Evolutionary conservation across 2,329 filamentous ascomycete genomes (phyloP), one percentile per base, ranked within the genome.

Genomic region (Berkeleyomyces rouxiae): DNA sequence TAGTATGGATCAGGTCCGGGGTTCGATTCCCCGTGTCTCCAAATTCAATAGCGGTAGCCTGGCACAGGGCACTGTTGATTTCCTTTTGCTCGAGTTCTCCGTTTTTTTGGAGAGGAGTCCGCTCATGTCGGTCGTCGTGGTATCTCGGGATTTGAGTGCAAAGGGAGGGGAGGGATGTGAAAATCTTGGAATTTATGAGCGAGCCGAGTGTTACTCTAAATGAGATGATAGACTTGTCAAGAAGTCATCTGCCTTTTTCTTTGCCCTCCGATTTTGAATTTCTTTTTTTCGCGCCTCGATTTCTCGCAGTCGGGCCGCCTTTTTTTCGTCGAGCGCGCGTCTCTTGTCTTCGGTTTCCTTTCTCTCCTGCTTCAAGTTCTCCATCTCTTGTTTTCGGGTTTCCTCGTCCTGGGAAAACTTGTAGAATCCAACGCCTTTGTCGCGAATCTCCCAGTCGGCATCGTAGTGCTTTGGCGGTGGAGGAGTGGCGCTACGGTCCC

Each of bases 401-500:
- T 81, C 83, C 70, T 86, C 84, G 72, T 95, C 87, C 67, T 81
- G 82, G 64, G 86, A 89, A 71, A 99, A 97, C 63, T 87, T 84
- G 75, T 90, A 96, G 74, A 97, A 99, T 0, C 88, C 93, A 0
- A 88, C 88, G 3, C 93, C 93, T 69, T 93, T 92, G 53, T 83
- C 89, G 65, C 93, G 79, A 58, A 96, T 84, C 78, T 99, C 93
- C 65, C 80, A 80, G 65, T 82, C 81, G 1, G 89, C 89, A 71
- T 96, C 87, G 73, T 97, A 99, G 74, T 97, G 92, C 69, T 79
- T 78, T 68, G 86, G 82, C 6, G 85, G 82, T 4, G 90, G 91
- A 61, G 91, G 90, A 58, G 91, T 96, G 60, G 85, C 78, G 68
- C 84, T 86, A 63, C 85, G 80, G 74, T 96, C 90, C 57, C 90